These are phyloP conservation scores for Pyracantha coccinea DNA, from an alignment of 331 rosid genomes.

Conservation along the genomic window DNA sequence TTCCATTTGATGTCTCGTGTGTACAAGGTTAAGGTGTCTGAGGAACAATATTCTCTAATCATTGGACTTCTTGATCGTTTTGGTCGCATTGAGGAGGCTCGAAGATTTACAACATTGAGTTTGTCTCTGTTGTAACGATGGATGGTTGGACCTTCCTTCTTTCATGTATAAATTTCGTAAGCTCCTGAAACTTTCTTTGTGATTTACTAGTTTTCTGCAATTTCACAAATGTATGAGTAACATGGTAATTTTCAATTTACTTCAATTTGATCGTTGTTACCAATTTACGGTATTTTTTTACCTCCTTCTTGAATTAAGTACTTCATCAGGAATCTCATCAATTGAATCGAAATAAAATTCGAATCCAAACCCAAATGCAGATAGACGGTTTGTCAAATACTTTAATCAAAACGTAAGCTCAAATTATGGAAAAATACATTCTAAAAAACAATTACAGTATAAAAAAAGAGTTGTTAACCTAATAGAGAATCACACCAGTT, in stretches of 20 bases:
- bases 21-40: conserved; percentile 42
- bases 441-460: neutral
- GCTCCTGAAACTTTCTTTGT: neutral
- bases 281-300: neutral
- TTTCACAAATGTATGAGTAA: neutral
- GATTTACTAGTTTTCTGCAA: neutral
- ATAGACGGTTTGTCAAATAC: neutral
- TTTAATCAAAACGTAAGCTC: neutral
- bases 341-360: neutral
- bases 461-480: neutral
- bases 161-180: neutral
- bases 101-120: conserved; percentile 36
- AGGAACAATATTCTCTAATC: conserved; percentile 44
- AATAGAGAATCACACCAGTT: neutral
- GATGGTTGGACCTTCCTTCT: neutral
- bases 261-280: neutral
- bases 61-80: conserved; percentile 45
- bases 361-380: neutral
- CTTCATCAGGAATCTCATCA: neutral
- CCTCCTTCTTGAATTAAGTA: neutral
- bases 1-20: conserved; percentile 44
- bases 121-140: conserved; percentile 23
- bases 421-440: neutral
- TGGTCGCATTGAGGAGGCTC: conserved; percentile 53
- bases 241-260: neutral